Conservation (phyloP, 2,329 filamentous ascomycete genomes). For the Fusarium tricinctum region DNA sequence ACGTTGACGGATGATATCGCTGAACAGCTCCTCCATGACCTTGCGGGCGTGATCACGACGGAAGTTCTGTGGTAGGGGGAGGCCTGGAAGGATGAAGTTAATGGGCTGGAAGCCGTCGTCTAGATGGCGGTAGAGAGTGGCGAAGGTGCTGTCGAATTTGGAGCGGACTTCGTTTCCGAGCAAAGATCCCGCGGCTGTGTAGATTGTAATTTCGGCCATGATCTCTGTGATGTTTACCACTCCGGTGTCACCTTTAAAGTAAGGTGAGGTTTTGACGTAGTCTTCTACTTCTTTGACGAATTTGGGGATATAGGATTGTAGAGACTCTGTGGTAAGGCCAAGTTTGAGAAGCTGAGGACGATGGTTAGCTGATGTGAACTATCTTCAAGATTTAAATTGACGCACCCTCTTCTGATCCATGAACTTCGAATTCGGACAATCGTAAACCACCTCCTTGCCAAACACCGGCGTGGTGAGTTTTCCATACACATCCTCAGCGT, state of each 20-base stretch:
- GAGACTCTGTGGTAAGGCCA: slow-evolving; percentile 79
- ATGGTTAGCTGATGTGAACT: background rate
- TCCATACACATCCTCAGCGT: slow-evolving; percentile 90
- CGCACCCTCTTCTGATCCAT: slow-evolving; percentile 94
- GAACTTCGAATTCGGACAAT: slow-evolving; percentile 88
- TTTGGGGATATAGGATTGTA: slow-evolving; percentile 80
- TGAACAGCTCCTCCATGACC: slow-evolving; percentile 84
- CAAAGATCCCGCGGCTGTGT: slow-evolving; percentile 87
- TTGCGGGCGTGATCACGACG: slow-evolving; percentile 82
- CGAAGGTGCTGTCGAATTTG: slow-evolving; percentile 84
- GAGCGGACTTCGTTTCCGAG: slow-evolving; percentile 86
- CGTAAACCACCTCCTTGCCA: slow-evolving; percentile 87
- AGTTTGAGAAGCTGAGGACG: slow-evolving; percentile 78
- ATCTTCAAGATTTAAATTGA: too few species aligned
- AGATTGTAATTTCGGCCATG: slow-evolving; percentile 89
- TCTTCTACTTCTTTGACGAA: slow-evolving; percentile 80
- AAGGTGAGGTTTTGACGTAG: slow-evolving; percentile 76
- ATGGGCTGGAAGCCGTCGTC: slow-evolving; percentile 90
- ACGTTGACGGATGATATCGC: slow-evolving; percentile 81
- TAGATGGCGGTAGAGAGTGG: slow-evolving; percentile 85
- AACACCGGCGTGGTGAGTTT: slow-evolving; percentile 80
- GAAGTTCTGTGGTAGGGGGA: slow-evolving; percentile 86
- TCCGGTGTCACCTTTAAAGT: slow-evolving; percentile 77
- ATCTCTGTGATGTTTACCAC: slow-evolving; percentile 78
- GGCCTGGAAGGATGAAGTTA: slow-evolving; percentile 91